phyloP scores from a whole-genome alignment of 2,329 filamentous ascomycete genomes.

The Aspergillus vadensis region DNA sequence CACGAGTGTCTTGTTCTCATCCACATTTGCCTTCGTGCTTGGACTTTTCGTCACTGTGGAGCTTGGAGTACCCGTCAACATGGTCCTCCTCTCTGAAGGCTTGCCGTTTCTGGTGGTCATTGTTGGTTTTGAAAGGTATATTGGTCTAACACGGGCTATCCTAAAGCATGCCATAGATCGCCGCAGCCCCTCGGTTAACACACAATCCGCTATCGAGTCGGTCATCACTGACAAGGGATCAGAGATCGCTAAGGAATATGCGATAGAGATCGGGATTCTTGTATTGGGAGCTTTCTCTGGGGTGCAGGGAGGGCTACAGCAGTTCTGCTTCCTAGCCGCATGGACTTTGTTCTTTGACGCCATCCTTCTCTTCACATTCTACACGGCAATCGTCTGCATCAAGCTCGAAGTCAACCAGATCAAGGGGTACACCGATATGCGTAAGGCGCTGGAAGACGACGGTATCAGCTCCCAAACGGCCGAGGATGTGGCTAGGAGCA shows the following conservation, averaged over 20 bases:
- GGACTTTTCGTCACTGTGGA: constrained; percentile 89
- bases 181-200: constrained; percentile 51
- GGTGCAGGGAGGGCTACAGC: constrained; percentile 91
- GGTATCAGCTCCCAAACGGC: constrained; percentile 87
- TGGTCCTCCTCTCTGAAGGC: constrained; percentile 91
- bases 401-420: constrained; percentile 54
- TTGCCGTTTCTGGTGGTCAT: constrained; percentile 97
- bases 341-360: constrained; percentile 98
- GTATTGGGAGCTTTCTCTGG: constrained; percentile 85
- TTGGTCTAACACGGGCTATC: constrained; percentile 90
- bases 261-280: constrained; percentile 86
- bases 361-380: constrained; percentile 93
- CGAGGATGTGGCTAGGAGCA: constrained; percentile 85
- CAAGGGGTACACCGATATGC: constrained; percentile 78
- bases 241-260: constrained; percentile 91
- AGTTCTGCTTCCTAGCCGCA: constrained; percentile 96
- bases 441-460: constrained; percentile 93
- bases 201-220: constrained; percentile 85
- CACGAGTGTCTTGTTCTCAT: constrained; percentile 88
- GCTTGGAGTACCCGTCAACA: constrained; percentile 87
- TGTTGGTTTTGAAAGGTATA: constrained; percentile 98
- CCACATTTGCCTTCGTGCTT: constrained; percentile 91
- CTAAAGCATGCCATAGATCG: constrained; percentile 82
- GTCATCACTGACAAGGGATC: constrained; percentile 92
- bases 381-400: constrained; percentile 95